Base-by-base conservation (phyloP, 345 rosid species). In the Ricinus communis region DNA sequence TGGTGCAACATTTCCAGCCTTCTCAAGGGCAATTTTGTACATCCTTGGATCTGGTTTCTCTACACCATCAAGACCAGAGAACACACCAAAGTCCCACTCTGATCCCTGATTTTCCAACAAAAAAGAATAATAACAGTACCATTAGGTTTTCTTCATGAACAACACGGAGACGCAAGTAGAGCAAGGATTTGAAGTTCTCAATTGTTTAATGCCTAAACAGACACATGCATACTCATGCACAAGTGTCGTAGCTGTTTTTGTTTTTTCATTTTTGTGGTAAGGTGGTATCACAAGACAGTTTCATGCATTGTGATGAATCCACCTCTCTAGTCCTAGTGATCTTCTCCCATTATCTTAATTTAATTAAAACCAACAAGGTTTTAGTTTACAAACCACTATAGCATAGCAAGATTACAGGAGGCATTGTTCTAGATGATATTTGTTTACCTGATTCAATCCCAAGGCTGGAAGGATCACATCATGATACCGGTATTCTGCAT, bases 21-120 rank as follows among this genome's bases (percentile, higher is more conserved):
- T 87, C 80, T 85, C 85, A 1, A 93, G 79, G 1, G 98, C 98
- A 14, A 91, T 80, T 83, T 79, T 66, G 43, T 86, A 93, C 5
- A 93, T 90, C 76, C 77, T 83, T 1, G 93, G 93, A 76, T 93
- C 86, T 5, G 98, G 98, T 82, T 93, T 93, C 88, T 93, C 98
- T 19, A 93, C 79, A 33, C 98, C 98, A 73, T 87, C 97, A 36
- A 91, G 72, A 40, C 98, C 98, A 47, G 98, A 93, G 80, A 93
- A 93, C 30, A 93, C 97, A 69, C 98, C 97, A 79, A 93, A 91
- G 73, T 91, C 98, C 97, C 97, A 93, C 79, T 93, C 98, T 0
- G 87, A 80, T 2, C 82, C 93, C 98, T 93, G 71, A 30, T 81
- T 33, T 73, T 25, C n/a, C 55, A 14, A 47, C n/a, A n/a, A n/a